A percentile compares a stretch with the other conserved stretches of the same genome.
These are phyloP conservation scores for Comarum palustre DNA, from an alignment of 306 rosid genomes.

Conservation along the genomic window DNA sequence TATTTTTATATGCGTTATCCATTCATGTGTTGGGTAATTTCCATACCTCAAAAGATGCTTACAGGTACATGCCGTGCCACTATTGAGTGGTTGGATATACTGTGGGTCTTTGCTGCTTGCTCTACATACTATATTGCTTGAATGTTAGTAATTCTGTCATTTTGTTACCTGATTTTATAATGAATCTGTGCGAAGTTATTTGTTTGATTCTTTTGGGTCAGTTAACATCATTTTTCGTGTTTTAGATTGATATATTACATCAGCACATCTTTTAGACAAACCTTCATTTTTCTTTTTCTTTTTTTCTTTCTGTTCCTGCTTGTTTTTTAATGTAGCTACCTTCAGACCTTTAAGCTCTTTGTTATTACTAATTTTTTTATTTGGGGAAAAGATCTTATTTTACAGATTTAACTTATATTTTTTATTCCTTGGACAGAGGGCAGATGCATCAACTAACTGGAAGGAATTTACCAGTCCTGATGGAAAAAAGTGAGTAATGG, in stretches of 20 bases:
- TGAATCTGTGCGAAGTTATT: conserved; percentile 17
- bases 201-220: conserved; percentile 15
- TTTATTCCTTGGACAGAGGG: conserved; percentile 65
- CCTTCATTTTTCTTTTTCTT: neutral
- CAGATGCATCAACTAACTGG: conserved; percentile 93
- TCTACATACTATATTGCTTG: conserved; percentile 63
- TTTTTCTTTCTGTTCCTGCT: neutral
- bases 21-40: conserved; percentile 40
- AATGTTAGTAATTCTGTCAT: conserved; percentile 66
- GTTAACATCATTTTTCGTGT: neutral
- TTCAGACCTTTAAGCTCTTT: conserved; percentile 2
- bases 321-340: neutral
- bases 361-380: conserved; percentile 18
- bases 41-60: conserved; percentile 76
- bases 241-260: neutral
- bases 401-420: conserved; percentile 29
- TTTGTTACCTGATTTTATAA: conserved; percentile 35
- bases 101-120: conserved; percentile 81
- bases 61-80: conserved; percentile 80
- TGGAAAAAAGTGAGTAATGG: conserved; percentile 69
- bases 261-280: neutral
- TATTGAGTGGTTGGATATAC: conserved; percentile 83
- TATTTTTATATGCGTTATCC: conserved; percentile 29
- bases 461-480: conserved; percentile 86
- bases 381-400: conserved; percentile 22